Evolutionary conservation across 164 flowering plant species (phyloP), one percentile per base, ranked within the genome.

Genomic region (Kalanchoe fedtschenkoi): DNA sequence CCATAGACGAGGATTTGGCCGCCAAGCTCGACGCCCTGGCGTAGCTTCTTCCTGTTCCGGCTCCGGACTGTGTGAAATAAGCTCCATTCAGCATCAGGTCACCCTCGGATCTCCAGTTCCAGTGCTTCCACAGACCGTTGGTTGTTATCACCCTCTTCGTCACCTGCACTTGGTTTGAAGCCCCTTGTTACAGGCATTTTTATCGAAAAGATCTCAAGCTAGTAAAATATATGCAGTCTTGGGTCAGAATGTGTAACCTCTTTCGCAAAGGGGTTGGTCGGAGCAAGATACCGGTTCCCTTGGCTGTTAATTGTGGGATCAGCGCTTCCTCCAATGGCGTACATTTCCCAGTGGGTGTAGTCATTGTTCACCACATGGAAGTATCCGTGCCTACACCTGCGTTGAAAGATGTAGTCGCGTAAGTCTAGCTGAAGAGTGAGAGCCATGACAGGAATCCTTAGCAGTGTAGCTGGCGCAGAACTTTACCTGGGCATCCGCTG

Each of bases 351-450:
- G 26, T 51, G 56, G 2, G 56, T 51, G 21, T 51, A 51, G 56
- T 51, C 56, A 51, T 51, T 51, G 56, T 51, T 51, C 56, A 51
- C 56, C n/a, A 51, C 56, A 51, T 51, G 56, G 32, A 51, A 51
- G 56, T 51, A 51, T 7, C 56, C 56, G 26, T 51, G 56, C 26
- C 56, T 15, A 17, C 56, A 51, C 21, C 47, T 42, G 47, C 47
- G n/a, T 42, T 42, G 19, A 0, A 4, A 19, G 6, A 17, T 42
- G 21, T 16, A 42, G 47, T 17, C 47, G 17, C 19, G 47, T 16
- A 42, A 42, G 17, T 16, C 17, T 16, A 42, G n/a, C n/a, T n/a
- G n/a, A n/a, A n/a, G n/a, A n/a, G n/a, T n/a, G n/a, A n/a, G n/a
- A n/a, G 21, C 1, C 47, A 17, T 42, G 1, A 42, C 21, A 42